phyloP scores from a whole-genome alignment of 2,329 filamentous ascomycete genomes.

The Tothia fuscella region DNA sequence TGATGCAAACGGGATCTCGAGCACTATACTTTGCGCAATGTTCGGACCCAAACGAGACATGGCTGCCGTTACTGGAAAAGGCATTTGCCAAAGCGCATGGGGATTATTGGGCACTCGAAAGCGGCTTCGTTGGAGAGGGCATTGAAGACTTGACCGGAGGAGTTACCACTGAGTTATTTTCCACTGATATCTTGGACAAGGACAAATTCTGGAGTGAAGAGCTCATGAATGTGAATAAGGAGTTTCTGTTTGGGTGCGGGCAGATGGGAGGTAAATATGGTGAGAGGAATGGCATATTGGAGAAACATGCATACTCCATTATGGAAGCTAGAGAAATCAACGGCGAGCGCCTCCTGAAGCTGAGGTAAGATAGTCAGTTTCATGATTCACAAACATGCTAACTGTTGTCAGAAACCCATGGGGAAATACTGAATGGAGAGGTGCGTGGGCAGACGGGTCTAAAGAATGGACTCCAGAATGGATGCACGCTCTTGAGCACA shows the following conservation, averaged over 20 bases:
- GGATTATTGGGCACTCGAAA: conserved; percentile 63
- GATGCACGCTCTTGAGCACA: conserved; percentile 59
- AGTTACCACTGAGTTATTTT: conserved; percentile 56
- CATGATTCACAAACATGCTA: no score
- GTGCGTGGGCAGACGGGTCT: conserved; percentile 70
- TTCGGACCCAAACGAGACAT: conserved; percentile 66
- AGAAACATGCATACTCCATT: conserved; percentile 45
- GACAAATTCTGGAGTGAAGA: conserved; percentile 77
- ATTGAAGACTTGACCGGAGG: conserved; percentile 53
- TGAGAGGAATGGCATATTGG: conserved; percentile 34
- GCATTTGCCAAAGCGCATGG: conserved; percentile 78
- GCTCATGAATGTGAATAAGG: conserved; percentile 65
- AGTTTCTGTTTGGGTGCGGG: conserved; percentile 67
- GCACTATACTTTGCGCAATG: conserved; percentile 70
- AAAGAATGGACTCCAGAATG: conserved; percentile 76
- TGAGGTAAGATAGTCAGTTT: conserved; percentile 36
- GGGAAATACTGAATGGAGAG: conserved; percentile 71
- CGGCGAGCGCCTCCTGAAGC: conserved; percentile 47
- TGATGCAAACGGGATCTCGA: conserved; percentile 62
- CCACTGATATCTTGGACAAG: conserved; percentile 62
- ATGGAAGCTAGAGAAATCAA: conserved; percentile 49
- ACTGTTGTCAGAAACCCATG: conserved; percentile 80
- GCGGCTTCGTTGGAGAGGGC: conserved; percentile 56
- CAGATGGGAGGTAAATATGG: conserved; percentile 52
- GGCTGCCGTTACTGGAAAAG: conserved; percentile 70